Evolutionary conservation across 352 stramenopile genomes (phyloP), one percentile per base, ranked within the genome.

Genomic region (Globisporangium cylindrosporum): DNA sequence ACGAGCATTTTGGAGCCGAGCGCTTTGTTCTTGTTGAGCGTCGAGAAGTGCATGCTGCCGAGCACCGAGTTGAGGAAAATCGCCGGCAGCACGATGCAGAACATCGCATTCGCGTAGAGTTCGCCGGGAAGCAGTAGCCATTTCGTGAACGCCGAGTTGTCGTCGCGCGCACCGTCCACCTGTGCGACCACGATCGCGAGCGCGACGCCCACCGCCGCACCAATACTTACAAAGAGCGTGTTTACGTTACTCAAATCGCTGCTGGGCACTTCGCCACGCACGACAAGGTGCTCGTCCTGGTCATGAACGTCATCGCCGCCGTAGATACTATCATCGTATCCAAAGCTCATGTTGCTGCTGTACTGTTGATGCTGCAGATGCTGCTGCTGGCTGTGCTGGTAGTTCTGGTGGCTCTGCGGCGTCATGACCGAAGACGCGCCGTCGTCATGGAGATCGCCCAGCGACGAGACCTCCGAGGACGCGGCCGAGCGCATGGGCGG

Each of bases 51-150:
- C 71, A 83, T 77, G 36, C 66, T 78, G 25, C 61, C 73, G 25
- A 90, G 72, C 51, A 85, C 48, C 71, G 74, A 80, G 41, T 79
- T 79, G 41, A 88, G 67, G 22, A 73, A 76, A 12, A 78, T 61
- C 0, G 68, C 75, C 9, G 77, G 73, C 20, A 92, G 69, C 59
- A 84, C 65, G 29, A 80, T 70, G 27, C 68, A 78, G 18, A 89
- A 59, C 54, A 86, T 72, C 12, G 67, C 74, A 51, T 71, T 72
- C n/a, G 70, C 66, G 24, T 76, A 83, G 48, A 85, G 71, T 51
- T 77, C 60, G 8, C 75, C 78, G 1, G 78, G 78, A 57, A 75
- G 67, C 25, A 77, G 36, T 43, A 71, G 32, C 54, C 68, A 73
- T 12, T 71, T 54, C 3, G 55, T 59, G 46, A 43, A 24, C 12